Evolutionary conservation across 768 basidiomycete species (phyloP), one percentile per base, ranked within the genome.

Genomic region (Pisolithus tinctorius): DNA sequence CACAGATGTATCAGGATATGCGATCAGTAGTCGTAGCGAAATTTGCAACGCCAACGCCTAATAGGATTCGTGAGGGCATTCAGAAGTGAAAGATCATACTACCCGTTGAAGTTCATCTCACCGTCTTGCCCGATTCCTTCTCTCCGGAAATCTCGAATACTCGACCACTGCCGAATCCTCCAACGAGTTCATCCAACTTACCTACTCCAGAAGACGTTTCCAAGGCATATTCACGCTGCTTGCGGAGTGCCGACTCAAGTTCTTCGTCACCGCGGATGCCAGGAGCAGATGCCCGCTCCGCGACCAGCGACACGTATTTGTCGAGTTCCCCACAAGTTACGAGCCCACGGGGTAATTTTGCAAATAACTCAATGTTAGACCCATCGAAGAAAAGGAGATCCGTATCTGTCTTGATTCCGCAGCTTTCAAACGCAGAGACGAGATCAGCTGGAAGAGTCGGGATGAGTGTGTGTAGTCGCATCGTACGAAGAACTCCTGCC

Each of bases 81-180:
- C n/a, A 8, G 30, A 37, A 34, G 31, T 34, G 31, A 34, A 5
- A 29, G 37, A 43, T 16, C 31, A 34, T n/a, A 37, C 29, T 3
- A 30, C 20, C 20, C 20, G 50, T 48, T 10, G 17, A 39, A 45
- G 10, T 45, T 41, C 29, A 36, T 49, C 80, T 53, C 61, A 88
- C 88, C 52, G 83, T 81, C 74, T 87, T 89, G 31, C 86, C 86
- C 13, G 82, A 78, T 6, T 71, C 74, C 60, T 66, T 74, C 17
- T 81, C 77, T 9, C 88, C 88, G 27, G 86, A 82, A 36, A 90
- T 71, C 59, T 90, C 86, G 46, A 86, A 69, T 13, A 90, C 71
- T 23, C 74, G 73, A 43, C 74, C 68, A 17, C 70, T 68, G n/a
- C 71, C 71, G 47, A 84, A 72, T 1, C 77, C 78, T 25, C 63